Percentiles rank a stretch among this genome's conserved stretches.
These are phyloP conservation scores for Trichosporon sp. DNA, from an alignment of 1,284 basidiomycete species.

Conservation along the genomic window DNA sequence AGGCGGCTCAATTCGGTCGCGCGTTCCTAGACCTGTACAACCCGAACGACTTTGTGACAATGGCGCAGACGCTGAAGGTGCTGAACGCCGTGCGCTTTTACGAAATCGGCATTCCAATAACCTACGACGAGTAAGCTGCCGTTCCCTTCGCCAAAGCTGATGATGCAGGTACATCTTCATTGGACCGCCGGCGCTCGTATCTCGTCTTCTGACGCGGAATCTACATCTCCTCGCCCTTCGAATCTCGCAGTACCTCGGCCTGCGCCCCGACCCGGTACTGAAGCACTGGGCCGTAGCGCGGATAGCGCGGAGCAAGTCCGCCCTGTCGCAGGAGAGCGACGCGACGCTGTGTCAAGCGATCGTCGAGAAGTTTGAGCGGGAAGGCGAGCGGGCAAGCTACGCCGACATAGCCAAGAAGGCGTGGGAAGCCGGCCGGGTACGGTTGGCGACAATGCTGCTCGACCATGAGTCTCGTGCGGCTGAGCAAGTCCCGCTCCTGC, in stretches of 20 bases:
- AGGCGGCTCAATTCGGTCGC: slow-evolving; percentile 93
- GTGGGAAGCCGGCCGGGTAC: slow-evolving; percentile 81
- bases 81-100: slow-evolving; percentile 86
- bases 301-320: slow-evolving; percentile 65
- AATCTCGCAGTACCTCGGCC: slow-evolving; percentile 75
- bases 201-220: slow-evolving; percentile 77
- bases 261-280: slow-evolving; percentile 80
- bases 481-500: slow-evolving; percentile 85
- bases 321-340: slow-evolving; percentile 56
- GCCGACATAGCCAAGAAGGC: slow-evolving; percentile 91
- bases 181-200: slow-evolving; percentile 70
- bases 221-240: slow-evolving; percentile 86
- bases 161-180: slow-evolving; percentile 64
- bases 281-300: slow-evolving; percentile 96
- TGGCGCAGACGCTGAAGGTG: slow-evolving; percentile 90
- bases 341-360: slow-evolving; percentile 73
- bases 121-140: slow-evolving; percentile 70
- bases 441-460: slow-evolving; percentile 86
- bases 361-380: slow-evolving; percentile 75
- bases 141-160: not conserved
- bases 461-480: slow-evolving; percentile 84
- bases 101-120: slow-evolving; percentile 88
- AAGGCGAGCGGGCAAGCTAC: slow-evolving; percentile 64
- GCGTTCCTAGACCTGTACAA: slow-evolving; percentile 90
- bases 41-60: slow-evolving; percentile 79